Base-by-base conservation (phyloP, 108 stramenopile genomes). In the Schizochytrium sp. region DNA sequence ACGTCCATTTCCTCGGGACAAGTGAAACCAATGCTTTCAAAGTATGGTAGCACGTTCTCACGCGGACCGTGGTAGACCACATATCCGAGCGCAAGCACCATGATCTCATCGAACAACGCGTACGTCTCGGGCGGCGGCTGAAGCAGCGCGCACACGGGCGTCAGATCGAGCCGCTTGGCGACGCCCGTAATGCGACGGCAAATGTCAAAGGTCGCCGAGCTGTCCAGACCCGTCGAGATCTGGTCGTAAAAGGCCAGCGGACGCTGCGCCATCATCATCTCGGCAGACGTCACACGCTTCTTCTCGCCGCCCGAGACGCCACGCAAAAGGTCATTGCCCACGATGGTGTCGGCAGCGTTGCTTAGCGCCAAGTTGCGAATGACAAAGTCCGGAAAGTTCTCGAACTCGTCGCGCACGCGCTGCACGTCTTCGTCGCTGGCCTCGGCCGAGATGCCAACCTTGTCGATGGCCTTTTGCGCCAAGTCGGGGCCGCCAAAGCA, bases 61-160 rank as follows among this genome's bases (percentile, higher is more conserved):
- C 95, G 92, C 5, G 95, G 95, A 19, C 97, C 97, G 34, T 95
- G 94, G 88, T 94, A 96, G 23, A 97, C 92, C 41, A 97, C 89
- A 45, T 89, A 92, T 41, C 97, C 97, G 45, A 94, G 88, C 88
- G 94, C 94, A 23, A 98, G 89, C 58, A 98, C 83, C 25, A 96
- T 93, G 23, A 97, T 58, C 59, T 97, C 96, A 88, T 98, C 97
- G 89, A 98, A 98, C 44, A 97, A 91, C 45, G 94, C 95, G 58
- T 95, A 96, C 29, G 96, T 95, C 91, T 97, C 97, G 5, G 97
- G 97, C 2, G 96, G 95, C 29, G 97, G 97, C 89, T 97, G 97
- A 4, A 97, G 94, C 57, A 98, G 94, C 5, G 95, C 92, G n/a
- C 96, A 91, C 18, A 97, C 90, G 41, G 72, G 87, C 14, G 95